These are phyloP conservation scores for Halophytophthora polymorphica DNA, from an alignment of 352 stramenopile species.

Conservation along the genomic window DNA sequence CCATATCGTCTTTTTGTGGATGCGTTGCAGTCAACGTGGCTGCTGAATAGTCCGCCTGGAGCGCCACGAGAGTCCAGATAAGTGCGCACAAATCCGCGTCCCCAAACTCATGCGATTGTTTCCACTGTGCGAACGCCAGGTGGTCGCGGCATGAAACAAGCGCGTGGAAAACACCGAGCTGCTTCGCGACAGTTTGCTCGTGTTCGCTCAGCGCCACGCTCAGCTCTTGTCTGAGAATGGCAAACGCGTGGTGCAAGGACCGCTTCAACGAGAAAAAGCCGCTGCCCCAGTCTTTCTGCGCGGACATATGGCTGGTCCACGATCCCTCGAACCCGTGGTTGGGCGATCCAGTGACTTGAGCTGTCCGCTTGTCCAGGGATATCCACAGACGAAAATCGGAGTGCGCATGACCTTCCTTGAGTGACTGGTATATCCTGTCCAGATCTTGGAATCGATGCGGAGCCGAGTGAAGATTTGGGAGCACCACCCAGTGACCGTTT, in stretches of 20 bases:
- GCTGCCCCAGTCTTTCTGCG: conserved; percentile 13
- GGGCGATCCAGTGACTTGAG: background rate
- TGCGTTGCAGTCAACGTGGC: no score
- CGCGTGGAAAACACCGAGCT: conserved; percentile 22
- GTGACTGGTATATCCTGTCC: conserved; percentile 24
- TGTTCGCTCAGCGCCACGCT: conserved; percentile 9
- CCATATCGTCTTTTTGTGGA: conserved; percentile 1
- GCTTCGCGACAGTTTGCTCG: conserved; percentile 12
- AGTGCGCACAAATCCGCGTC: conserved; percentile 8
- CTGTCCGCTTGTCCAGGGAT: conserved; percentile 14
- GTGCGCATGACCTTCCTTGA: conserved; percentile 30
- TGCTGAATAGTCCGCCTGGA: background rate
- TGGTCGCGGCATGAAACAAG: conserved; percentile 20
- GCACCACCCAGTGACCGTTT: conserved; percentile 54
- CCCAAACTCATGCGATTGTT: conserved; percentile 22
- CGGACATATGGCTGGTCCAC: background rate
- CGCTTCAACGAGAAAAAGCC: conserved; percentile 19
- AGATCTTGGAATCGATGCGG: conserved; percentile 22
- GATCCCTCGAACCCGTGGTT: conserved; percentile 2
- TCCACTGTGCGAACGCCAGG: conserved; percentile 24
- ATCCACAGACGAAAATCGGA: conserved; percentile 68
- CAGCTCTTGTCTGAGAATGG: conserved; percentile 19
- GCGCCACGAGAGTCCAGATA: conserved; percentile 7
- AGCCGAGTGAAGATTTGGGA: conserved; percentile 34
- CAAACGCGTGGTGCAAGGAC: conserved; percentile 23